These are phyloP conservation scores for Suillus spraguei DNA, from an alignment of 768 basidiomycete species.

Conservation along the genomic window DNA sequence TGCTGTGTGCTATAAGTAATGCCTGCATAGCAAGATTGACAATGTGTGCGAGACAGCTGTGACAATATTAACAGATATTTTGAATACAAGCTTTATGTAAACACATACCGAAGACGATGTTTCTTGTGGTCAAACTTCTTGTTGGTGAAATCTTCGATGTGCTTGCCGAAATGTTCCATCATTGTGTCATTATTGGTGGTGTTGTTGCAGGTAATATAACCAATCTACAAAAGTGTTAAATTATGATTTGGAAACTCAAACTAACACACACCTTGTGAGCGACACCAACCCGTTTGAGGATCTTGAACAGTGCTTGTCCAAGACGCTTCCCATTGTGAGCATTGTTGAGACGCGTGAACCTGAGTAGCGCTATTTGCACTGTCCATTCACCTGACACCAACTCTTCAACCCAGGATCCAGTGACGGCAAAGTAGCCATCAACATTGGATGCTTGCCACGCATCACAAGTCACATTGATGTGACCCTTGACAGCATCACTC, in stretches of 20 bases:
- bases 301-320: not conserved
- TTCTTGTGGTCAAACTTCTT: constrained; percentile 3
- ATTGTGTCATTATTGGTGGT: constrained; percentile 37
- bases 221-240: no score
- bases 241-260: no score
- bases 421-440: no score
- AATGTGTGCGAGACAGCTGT: constrained; percentile 35
- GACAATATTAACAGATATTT: no score
- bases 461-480: no score
- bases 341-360: not conserved
- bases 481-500: no score
- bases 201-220: no score
- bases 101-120: constrained; percentile 9
- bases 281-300: not conserved
- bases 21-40: constrained; percentile 39
- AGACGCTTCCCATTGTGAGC: not conserved
- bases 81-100: no score
- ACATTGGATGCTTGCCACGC: no score
- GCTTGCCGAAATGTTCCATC: constrained; percentile 27
- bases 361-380: not conserved
- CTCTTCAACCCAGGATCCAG: no score
- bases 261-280: not conserved
- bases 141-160: not conserved
- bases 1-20: constrained; percentile 28
- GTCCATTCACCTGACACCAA: no score